phyloP scores from a whole-genome alignment of 2,329 filamentous ascomycete species.

The Talaromyces amestolkiae region DNA sequence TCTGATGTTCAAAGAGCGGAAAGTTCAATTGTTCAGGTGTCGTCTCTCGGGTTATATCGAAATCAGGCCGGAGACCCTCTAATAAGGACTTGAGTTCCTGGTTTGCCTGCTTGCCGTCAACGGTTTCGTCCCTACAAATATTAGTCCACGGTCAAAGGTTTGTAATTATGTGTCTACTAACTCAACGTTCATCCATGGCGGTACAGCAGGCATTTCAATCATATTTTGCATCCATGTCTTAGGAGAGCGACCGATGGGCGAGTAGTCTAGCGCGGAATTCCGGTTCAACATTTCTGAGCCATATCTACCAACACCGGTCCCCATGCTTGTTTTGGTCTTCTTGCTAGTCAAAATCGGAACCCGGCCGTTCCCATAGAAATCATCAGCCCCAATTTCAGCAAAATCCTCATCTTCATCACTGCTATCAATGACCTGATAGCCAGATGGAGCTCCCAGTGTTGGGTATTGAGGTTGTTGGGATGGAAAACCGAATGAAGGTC shows the following conservation, averaged over 20 bases:
- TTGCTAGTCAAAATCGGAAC: not conserved
- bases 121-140: slow-evolving; percentile 24
- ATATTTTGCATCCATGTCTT: not conserved
- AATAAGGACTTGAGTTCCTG: slow-evolving; percentile 69
- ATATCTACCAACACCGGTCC: not conserved
- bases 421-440: slow-evolving; percentile 20
- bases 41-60: slow-evolving; percentile 63
- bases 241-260: not conserved
- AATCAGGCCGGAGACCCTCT: slow-evolving; percentile 70
- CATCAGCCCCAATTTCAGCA: slow-evolving; percentile 28
- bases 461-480: not conserved
- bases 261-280: not conserved
- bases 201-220: not conserved
- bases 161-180: not conserved
- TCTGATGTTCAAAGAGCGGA: slow-evolving; percentile 76
- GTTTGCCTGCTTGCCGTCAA: slow-evolving; percentile 53
- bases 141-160: slow-evolving; percentile 13
- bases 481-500: not conserved
- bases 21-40: slow-evolving; percentile 68
- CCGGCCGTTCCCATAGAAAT: slow-evolving; percentile 7
- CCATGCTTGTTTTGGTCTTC: not conserved
- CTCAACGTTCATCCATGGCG: not conserved
- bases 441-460: no score
- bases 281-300: not conserved
- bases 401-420: slow-evolving; percentile 33